A percentile compares a stretch with the other conserved stretches of the same genome.
Evolutionary conservation across 805 yeast species (phyloP).

Genomic region (Suhomyces prunicola): DNA sequence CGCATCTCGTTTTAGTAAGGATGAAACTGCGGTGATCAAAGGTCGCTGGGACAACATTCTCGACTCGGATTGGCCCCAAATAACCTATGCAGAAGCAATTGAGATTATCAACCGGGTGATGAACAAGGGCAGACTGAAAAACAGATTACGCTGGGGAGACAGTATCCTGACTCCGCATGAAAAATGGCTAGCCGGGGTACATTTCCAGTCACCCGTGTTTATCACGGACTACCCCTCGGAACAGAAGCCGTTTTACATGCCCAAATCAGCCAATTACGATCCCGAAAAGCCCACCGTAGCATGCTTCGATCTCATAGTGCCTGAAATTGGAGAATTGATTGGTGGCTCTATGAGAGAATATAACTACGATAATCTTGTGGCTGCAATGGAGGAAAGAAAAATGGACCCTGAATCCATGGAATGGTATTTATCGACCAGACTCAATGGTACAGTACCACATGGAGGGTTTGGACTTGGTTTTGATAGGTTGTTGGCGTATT

Average conservation of each 20-base stretch:
- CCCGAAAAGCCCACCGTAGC: constrained; percentile 60
- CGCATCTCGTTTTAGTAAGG: constrained; percentile 35
- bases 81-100: constrained; percentile 78
- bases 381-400: constrained; percentile 48
- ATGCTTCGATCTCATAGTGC: constrained; percentile 85
- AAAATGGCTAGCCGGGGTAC: constrained; percentile 75
- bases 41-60: constrained; percentile 61
- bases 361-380: constrained; percentile 42
- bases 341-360: constrained; percentile 96
- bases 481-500: constrained; percentile 75
- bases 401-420: constrained; percentile 61
- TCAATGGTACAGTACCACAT: constrained; percentile 82
- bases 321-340: constrained; percentile 87
- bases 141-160: constrained; percentile 58
- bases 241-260: constrained; percentile 93
- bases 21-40: constrained; percentile 33
- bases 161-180: constrained; percentile 83
- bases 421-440: constrained; percentile 79
- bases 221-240: constrained; percentile 81
- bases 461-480: constrained; percentile 98
- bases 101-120: constrained; percentile 41
- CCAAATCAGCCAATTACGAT: constrained; percentile 37
- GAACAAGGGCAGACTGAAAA: constrained; percentile 37
- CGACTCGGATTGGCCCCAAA: constrained; percentile 55
- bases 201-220: constrained; percentile 74